Evolutionary conservation across 2,329 filamentous ascomycete species (phyloP).

Genomic region (Monosporascus sp.): DNA sequence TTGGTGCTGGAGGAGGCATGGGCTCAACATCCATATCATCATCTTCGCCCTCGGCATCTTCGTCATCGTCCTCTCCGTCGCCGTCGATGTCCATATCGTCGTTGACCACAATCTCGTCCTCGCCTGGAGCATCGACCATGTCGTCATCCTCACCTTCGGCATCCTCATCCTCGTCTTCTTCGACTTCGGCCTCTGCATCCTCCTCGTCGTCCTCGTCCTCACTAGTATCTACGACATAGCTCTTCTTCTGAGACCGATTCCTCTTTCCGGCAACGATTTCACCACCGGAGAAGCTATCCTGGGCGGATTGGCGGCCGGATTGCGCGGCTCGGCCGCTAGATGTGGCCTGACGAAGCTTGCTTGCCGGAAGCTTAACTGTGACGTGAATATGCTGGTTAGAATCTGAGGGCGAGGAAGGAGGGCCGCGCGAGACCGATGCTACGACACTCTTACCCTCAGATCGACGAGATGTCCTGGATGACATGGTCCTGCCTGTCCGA

Average conservation of each 20-base stretch:
- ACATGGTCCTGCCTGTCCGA: constrained; percentile 40
- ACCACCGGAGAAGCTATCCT: constrained; percentile 37
- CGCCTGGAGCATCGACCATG: constrained; percentile 33
- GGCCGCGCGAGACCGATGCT: constrained; percentile 38
- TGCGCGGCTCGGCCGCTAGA: constrained; percentile 30
- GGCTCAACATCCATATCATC: constrained; percentile 42
- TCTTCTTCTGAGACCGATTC: constrained; percentile 52
- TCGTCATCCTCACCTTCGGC: constrained; percentile 36
- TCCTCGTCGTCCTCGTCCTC: constrained; percentile 37
- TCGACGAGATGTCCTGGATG: constrained; percentile 43
- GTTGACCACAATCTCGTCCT: constrained; percentile 28
- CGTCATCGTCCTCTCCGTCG: constrained; percentile 37
- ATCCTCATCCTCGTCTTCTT: constrained; percentile 31
- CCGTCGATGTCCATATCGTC: constrained; percentile 38
- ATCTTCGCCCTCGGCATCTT: constrained; percentile 46
- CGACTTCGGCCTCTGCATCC: constrained; percentile 35
- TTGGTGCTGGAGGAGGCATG: constrained; percentile 30
- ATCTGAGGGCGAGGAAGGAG: constrained; percentile 38
- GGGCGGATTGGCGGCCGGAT: constrained; percentile 23
- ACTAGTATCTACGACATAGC: constrained; percentile 53
- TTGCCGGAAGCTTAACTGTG: constrained; percentile 48
- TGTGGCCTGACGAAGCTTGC: constrained; percentile 47
- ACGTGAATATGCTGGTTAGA: constrained; percentile 43
- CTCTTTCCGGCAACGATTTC: constrained; percentile 47
- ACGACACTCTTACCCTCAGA: constrained; percentile 41